Conservation (phyloP, 2,329 filamentous ascomycete genomes). For the Exophiala bonariae region DNA sequence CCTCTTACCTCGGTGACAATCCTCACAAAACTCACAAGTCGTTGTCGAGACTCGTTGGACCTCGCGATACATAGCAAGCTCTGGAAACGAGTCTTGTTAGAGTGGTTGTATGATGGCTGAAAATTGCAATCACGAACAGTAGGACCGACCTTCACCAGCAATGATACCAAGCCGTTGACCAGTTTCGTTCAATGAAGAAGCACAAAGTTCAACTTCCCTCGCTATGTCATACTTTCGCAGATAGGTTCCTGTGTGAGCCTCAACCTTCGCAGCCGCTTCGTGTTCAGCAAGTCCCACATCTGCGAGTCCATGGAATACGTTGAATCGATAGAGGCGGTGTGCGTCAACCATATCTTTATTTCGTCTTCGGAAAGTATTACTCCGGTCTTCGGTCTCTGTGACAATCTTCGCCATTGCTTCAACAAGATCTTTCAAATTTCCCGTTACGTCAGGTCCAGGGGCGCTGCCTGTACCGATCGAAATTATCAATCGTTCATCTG, state of each 20-base stretch:
- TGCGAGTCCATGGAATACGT: neutral
- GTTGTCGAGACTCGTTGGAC: conserved; percentile 1
- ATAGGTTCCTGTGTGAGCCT: conserved; percentile 4
- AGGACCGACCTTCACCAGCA: conserved; percentile 4
- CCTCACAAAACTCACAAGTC: conserved; percentile 5
- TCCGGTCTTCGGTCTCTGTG: conserved; percentile 3
- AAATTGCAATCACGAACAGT: neutral
- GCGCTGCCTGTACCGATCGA: neutral
- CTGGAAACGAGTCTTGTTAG: neutral
- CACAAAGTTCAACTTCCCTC: conserved; percentile 4
- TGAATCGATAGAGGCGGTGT: neutral
- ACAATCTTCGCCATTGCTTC: conserved; percentile 6
- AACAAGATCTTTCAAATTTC: conserved; percentile 1
- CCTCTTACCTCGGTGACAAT: conserved; percentile 3
- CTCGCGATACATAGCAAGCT: conserved; percentile 2
- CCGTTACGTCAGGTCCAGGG: conserved; percentile 1
- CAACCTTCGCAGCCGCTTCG: conserved; percentile 3
- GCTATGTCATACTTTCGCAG: conserved; percentile 2
- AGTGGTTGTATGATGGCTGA: neutral
- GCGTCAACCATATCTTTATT: neutral
- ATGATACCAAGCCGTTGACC: conserved; percentile 5
- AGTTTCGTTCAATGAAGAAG: neutral
- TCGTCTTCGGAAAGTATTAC: neutral
- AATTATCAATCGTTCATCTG: conserved; percentile 1
- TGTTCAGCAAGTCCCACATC: conserved; percentile 2